Conservation (phyloP, 2,329 filamentous ascomycete genomes). For the Pestalotiopsis sp. region DNA sequence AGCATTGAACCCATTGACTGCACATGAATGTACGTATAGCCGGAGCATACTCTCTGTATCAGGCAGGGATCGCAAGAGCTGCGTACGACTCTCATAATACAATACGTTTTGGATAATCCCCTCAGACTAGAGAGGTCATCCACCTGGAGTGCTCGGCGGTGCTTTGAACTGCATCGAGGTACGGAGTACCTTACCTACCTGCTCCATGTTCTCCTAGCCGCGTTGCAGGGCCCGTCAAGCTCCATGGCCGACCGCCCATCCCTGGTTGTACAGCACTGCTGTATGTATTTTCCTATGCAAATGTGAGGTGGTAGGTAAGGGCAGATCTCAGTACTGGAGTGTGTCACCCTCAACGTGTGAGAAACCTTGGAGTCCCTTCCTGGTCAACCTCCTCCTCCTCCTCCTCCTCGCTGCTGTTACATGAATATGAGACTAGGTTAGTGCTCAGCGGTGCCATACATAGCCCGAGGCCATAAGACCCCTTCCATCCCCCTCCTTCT, state of each 20-base stretch:
- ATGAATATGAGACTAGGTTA: neutral
- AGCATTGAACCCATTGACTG: neutral
- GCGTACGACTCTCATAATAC: neutral
- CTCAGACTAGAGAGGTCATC: conserved; percentile 7
- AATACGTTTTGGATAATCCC: conserved; percentile 3
- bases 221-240: neutral
- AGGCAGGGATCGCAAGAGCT: conserved; percentile 6
- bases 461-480: conserved; percentile 11
- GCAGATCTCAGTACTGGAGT: neutral
- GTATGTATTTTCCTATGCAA: neutral
- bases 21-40: neutral
- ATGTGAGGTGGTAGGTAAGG: neutral
- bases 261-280: neutral
- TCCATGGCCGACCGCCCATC: neutral
- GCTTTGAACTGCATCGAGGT: conserved; percentile 5
- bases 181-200: neutral
- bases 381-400: neutral
- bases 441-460: neutral
- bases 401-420: neutral
- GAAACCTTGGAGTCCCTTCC: neutral
- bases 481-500: conserved; percentile 6
- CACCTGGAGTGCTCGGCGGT: conserved; percentile 4
- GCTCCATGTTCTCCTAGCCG: neutral
- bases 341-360: neutral
- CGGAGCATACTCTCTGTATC: conserved; percentile 7